Evolutionary conservation across 345 rosid genomes (phyloP).

Genomic region (Euphorbia tirucalli): DNA sequence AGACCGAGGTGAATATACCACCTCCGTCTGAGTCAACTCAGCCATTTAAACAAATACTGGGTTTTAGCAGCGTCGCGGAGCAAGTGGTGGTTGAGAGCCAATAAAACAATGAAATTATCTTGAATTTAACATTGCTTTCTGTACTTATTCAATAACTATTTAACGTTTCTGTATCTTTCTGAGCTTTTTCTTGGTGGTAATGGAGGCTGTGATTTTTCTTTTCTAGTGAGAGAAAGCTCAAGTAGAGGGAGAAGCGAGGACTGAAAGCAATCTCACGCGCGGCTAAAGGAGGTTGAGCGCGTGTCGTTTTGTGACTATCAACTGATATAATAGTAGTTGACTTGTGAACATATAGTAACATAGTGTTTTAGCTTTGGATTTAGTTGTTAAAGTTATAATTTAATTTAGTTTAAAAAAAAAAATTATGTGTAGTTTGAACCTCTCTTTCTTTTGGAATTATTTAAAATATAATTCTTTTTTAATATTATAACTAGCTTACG

Average conservation of each 20-base stretch:
- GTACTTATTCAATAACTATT: not conserved
- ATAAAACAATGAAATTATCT: not conserved
- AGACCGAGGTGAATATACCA: conserved; percentile 61
- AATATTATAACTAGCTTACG: too few species aligned
- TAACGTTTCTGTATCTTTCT: not conserved
- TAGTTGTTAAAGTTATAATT: too few species aligned
- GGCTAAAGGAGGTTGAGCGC: too few species aligned
- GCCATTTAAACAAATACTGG: conserved; percentile 66
- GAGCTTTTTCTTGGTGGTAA: not conserved
- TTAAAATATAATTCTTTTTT: too few species aligned
- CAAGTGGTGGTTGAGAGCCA: not conserved
- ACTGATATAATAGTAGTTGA: too few species aligned
- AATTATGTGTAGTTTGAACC: too few species aligned
- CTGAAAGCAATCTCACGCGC: not conserved
- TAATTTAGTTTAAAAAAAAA: too few species aligned
- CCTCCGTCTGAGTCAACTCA: conserved; percentile 92
- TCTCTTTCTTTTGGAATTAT: too few species aligned
- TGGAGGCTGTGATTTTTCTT: not conserved
- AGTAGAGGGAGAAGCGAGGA: not conserved
- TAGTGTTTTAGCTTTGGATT: too few species aligned
- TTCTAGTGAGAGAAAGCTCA: not conserved
- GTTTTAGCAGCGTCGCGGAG: not conserved
- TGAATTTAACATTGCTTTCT: not conserved
- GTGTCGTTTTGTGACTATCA: too few species aligned
- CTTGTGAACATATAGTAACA: too few species aligned